These are phyloP conservation scores for Coniella vitis DNA, from an alignment of 2,329 filamentous ascomycete species.

Conservation along the genomic window DNA sequence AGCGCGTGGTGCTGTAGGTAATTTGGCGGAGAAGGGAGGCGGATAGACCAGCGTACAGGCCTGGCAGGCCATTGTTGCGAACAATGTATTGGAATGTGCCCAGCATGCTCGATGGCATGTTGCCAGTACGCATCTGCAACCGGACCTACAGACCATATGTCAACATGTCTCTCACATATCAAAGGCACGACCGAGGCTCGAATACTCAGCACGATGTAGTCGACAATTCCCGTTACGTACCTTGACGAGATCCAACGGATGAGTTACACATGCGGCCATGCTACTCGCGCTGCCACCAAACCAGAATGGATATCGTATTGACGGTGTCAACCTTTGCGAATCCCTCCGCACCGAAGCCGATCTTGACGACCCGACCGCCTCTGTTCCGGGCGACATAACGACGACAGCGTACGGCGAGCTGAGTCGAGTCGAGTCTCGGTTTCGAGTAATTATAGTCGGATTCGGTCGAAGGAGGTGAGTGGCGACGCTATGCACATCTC, in stretches of 20 bases:
- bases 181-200: background rate
- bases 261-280: constrained; percentile 84
- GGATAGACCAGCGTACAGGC: constrained; percentile 86
- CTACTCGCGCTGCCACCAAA: constrained; percentile 94
- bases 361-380: constrained; percentile 19
- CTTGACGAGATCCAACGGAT: constrained; percentile 71
- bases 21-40: constrained; percentile 89
- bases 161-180: background rate
- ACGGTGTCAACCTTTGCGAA: constrained; percentile 33
- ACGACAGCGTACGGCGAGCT: constrained; percentile 10
- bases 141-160: constrained; percentile 54
- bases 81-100: constrained; percentile 81
- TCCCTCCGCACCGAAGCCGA: constrained; percentile 4
- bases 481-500: no score
- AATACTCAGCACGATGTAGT: background rate
- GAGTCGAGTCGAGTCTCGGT: no score
- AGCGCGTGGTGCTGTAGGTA: constrained; percentile 93
- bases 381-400: constrained; percentile 24
- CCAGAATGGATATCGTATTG: constrained; percentile 74
- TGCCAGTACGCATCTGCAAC: constrained; percentile 73
- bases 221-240: background rate
- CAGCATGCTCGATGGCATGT: constrained; percentile 73
- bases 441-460: no score
- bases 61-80: constrained; percentile 65
- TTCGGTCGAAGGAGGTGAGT: no score